phyloP scores from a whole-genome alignment of 2,329 filamentous ascomycete genomes.

The Penicillium sp. region DNA sequence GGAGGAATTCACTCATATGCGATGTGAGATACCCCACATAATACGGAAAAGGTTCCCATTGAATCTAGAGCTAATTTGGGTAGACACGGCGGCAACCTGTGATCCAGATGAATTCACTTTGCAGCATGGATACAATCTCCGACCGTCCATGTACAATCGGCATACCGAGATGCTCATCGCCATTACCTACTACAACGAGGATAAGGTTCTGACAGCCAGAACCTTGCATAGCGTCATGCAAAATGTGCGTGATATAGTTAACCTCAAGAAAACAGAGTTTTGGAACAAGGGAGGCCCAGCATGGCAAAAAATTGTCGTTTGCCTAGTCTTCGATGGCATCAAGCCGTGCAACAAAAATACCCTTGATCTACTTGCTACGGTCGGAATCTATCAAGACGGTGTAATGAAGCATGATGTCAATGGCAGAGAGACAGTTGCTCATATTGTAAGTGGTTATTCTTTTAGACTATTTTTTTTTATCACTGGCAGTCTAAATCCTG shows the following conservation, averaged over 20 bases:
- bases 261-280: constrained; percentile 14
- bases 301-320: constrained; percentile 18
- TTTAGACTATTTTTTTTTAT: not conserved
- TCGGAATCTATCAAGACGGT: constrained; percentile 16
- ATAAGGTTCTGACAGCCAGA: constrained; percentile 15
- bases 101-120: constrained; percentile 17
- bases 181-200: constrained; percentile 14
- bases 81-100: constrained; percentile 17
- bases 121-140: constrained; percentile 18
- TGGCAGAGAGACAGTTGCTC: constrained; percentile 13
- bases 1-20: constrained; percentile 15
- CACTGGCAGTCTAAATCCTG: not conserved
- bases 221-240: constrained; percentile 18
- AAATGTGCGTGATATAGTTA: constrained; percentile 16
- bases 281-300: constrained; percentile 17
- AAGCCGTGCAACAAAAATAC: constrained; percentile 17
- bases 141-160: constrained; percentile 16
- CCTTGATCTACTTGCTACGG: constrained; percentile 15
- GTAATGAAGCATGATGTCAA: constrained; percentile 16
- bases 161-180: constrained; percentile 17
- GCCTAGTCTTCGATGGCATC: constrained; percentile 13
- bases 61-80: not conserved
- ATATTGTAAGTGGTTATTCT: constrained; percentile 13
- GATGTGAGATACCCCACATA: constrained; percentile 5
- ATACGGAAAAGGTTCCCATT: not conserved